A percentile compares a stretch with the other conserved stretches of the same genome.
Evolutionary conservation across 306 rosid species (phyloP).

Genomic region (Corylus heterophylla): DNA sequence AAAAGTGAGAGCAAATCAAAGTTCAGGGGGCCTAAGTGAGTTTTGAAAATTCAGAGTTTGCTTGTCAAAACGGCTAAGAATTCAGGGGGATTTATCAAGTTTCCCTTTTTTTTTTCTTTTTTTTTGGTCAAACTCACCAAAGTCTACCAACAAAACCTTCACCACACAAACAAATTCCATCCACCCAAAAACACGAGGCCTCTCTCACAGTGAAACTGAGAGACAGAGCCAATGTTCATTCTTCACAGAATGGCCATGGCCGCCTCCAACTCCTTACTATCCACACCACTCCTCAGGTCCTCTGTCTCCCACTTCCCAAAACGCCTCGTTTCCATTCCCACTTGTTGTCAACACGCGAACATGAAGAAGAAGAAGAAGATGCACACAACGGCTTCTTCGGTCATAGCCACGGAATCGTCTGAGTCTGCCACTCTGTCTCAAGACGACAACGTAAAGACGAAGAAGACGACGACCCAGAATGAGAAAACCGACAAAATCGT

Average conservation of each 20-base stretch:
- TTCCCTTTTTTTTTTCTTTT: too few relatives aligned
- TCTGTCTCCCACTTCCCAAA: slow-evolving; percentile 17
- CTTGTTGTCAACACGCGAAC: slow-evolving; percentile 10
- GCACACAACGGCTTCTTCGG: slow-evolving; percentile 39
- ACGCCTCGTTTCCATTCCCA: slow-evolving; percentile 28
- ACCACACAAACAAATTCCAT: slow-evolving; percentile 36
- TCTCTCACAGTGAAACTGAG: background rate
- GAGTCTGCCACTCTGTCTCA: slow-evolving; percentile 29
- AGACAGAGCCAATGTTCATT: slow-evolving; percentile 25
- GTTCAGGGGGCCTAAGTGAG: too few relatives aligned
- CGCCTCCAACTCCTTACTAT: slow-evolving; percentile 25
- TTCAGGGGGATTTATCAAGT: too few relatives aligned
- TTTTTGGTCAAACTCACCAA: too few relatives aligned
- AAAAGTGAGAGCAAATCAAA: too few relatives aligned
- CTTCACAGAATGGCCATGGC: slow-evolving; percentile 58
- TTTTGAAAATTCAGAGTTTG: too few relatives aligned
- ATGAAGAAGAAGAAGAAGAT: slow-evolving; percentile 22
- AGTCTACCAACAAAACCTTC: slow-evolving; percentile 23
- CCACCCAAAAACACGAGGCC: background rate
- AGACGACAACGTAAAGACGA: slow-evolving; percentile 20
- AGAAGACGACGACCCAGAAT: background rate
- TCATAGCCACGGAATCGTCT: slow-evolving; percentile 57
- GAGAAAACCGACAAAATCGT: slow-evolving; percentile 38
- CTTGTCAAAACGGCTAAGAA: too few relatives aligned
- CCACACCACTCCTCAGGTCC: slow-evolving; percentile 35